phyloP scores from a whole-genome alignment of 2,329 filamentous ascomycete genomes.

The Alternaria viburni region DNA sequence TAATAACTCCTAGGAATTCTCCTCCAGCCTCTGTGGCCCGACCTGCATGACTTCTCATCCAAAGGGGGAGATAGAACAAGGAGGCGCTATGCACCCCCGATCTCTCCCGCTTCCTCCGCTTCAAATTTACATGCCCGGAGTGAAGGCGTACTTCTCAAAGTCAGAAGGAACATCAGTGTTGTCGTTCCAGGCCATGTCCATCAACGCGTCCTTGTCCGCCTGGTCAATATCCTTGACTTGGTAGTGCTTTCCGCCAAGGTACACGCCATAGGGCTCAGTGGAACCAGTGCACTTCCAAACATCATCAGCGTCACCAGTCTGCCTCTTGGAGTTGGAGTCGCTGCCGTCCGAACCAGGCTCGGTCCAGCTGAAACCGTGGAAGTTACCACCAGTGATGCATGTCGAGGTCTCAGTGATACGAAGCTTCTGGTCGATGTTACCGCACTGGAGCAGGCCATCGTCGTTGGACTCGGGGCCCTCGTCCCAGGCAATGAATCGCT shows the following conservation, averaged over 20 bases:
- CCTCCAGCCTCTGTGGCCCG: not conserved
- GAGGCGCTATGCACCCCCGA: not conserved
- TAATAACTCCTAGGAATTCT: not conserved
- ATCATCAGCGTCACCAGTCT: not conserved
- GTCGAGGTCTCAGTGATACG: not conserved
- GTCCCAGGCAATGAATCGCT: not conserved
- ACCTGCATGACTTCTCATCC: not conserved
- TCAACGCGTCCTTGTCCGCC: not conserved
- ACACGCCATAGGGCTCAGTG: not conserved
- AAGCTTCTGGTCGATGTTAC: not conserved
- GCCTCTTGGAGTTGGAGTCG: not conserved
- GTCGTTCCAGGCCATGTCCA: not conserved
- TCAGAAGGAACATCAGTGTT: not conserved
- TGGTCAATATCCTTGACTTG: not conserved
- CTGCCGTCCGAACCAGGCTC: not conserved
- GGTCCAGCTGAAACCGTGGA: not conserved
- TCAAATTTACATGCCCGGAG: not conserved
- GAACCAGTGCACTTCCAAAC: not conserved
- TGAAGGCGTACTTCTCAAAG: not conserved
- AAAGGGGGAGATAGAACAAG: not conserved
- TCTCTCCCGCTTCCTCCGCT: not conserved
- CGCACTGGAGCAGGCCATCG: not conserved
- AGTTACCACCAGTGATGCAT: not conserved
- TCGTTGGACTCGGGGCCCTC: not conserved
- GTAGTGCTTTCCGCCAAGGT: not conserved